phyloP scores from a whole-genome alignment of 2,329 filamentous ascomycete genomes.

The Hortaea sp. region DNA sequence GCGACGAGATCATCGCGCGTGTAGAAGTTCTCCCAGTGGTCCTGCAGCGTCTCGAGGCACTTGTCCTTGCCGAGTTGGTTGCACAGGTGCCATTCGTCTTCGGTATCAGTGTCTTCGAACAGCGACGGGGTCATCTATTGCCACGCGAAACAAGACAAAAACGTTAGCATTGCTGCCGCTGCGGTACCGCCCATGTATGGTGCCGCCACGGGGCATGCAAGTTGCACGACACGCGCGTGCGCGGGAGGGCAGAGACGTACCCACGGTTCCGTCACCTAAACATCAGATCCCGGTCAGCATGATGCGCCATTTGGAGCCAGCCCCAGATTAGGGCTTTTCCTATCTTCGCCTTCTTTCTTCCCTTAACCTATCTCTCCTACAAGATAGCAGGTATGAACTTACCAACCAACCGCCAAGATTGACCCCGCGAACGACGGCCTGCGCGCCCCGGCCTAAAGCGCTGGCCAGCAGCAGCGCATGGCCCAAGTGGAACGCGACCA shows the following conservation, averaged over 20 bases:
- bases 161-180: not conserved
- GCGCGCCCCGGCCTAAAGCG: not conserved
- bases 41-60: constrained; percentile 9
- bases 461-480: constrained; percentile 1
- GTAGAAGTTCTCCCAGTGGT: constrained; percentile 10
- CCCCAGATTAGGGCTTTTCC: too few species aligned
- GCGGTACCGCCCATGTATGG: not conserved
- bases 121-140: constrained; percentile 8
- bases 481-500: not conserved
- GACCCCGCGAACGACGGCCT: constrained; percentile 11
- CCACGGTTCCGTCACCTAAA: constrained; percentile 11
- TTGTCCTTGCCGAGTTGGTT: constrained; percentile 12
- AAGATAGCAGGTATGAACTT: not conserved
- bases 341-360: too few species aligned
- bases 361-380: too few species aligned
- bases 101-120: constrained; percentile 9
- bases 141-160: too few species aligned
- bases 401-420: constrained; percentile 17
- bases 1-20: constrained; percentile 13
- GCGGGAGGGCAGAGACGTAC: not conserved
- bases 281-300: not conserved
- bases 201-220: too few species aligned
- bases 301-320: not conserved
- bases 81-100: constrained; percentile 17
- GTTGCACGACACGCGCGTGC: too few species aligned